Conservation (phyloP, 164 flowering plant genomes). For the Tinospora cordifolia region DNA sequence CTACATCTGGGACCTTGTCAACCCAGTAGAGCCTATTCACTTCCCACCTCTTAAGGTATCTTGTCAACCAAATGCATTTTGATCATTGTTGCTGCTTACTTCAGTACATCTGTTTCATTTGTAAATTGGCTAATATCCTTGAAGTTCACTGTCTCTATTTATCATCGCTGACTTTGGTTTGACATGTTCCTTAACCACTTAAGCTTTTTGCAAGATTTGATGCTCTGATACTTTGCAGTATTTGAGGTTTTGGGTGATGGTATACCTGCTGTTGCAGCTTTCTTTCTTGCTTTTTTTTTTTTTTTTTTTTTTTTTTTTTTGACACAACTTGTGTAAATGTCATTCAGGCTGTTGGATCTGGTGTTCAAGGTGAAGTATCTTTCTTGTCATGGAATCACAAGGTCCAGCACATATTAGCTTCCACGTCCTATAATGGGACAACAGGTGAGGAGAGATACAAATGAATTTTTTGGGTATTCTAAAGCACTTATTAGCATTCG, state of each 20-base stretch:
- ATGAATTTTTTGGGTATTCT: not conserved
- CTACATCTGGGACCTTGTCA: constrained; percentile 84
- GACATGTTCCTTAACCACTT: too few species aligned
- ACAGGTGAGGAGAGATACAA: constrained; percentile 43
- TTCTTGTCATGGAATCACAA: constrained; percentile 89
- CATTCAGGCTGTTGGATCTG: constrained; percentile 78
- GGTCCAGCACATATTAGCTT: constrained; percentile 82
- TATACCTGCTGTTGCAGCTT: too few species aligned
- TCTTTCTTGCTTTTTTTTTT: too few species aligned
- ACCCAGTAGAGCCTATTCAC: constrained; percentile 64
- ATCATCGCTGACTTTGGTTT: too few species aligned
- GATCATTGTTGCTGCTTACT: too few species aligned
- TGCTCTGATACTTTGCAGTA: too few species aligned
- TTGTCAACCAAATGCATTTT: too few species aligned
- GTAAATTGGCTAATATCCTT: too few species aligned
- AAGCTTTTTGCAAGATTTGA: too few species aligned
- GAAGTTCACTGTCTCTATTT: too few species aligned
- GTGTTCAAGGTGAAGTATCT: constrained; percentile 87
- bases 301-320: not conserved
- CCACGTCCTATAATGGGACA: constrained; percentile 82
- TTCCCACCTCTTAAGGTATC: constrained; percentile 77
- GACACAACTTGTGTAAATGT: not conserved
- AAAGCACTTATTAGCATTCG: not conserved
- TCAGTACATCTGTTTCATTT: too few species aligned
- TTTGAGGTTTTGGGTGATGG: too few species aligned